Conservation (phyloP, 805 yeast species). For the Candida odintsovae region DNA sequence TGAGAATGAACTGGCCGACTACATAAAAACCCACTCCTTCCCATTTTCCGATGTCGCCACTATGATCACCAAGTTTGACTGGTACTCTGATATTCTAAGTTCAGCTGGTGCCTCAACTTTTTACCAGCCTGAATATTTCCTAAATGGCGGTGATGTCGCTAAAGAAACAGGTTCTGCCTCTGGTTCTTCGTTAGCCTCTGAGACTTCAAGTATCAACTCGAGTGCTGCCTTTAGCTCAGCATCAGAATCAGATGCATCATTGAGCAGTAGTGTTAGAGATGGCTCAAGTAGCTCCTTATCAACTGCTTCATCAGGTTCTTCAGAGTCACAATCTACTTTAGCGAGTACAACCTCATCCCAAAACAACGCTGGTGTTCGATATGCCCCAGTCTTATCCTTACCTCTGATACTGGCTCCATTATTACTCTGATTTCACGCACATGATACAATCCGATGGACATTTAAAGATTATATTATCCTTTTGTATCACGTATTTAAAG, state of each 20-base stretch:
- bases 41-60: conserved; percentile 33
- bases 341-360: background rate
- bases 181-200: background rate
- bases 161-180: conserved; percentile 2
- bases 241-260: background rate
- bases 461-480: too few species aligned
- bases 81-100: conserved; percentile 14
- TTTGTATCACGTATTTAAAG: background rate
- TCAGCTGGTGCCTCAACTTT: conserved; percentile 17
- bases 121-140: conserved; percentile 18
- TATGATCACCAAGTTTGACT: conserved; percentile 25
- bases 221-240: background rate
- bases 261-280: background rate
- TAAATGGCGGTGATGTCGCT: conserved; percentile 5
- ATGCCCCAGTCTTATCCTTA: conserved; percentile 8
- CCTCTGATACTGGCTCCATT: conserved; percentile 9
- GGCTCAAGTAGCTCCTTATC: conserved; percentile 4
- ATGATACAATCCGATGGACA: background rate
- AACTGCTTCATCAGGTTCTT: background rate
- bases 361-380: conserved; percentile 6
- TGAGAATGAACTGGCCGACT: conserved; percentile 21
- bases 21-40: conserved; percentile 24
- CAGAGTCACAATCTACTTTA: background rate
- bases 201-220: background rate
- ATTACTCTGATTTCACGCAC: conserved; percentile 1